phyloP scores from a whole-genome alignment of 495 filamentous ascomycete genomes.

The Lophium mytilinum region DNA sequence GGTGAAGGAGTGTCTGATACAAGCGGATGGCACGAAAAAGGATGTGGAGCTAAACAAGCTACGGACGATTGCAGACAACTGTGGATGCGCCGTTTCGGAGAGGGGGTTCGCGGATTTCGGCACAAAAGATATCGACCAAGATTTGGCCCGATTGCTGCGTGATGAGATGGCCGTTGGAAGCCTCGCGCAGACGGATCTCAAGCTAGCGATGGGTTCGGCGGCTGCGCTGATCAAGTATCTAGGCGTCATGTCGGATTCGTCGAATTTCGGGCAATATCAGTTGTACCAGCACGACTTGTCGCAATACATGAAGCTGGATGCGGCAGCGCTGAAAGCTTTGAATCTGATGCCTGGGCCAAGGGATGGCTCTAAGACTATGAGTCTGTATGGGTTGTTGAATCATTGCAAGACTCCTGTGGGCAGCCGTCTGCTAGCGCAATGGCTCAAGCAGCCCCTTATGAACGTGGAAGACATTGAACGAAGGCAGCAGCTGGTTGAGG shows the following conservation, averaged over 20 bases:
- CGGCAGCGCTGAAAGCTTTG: slow-evolving; percentile 83
- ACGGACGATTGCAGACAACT: slow-evolving; percentile 78
- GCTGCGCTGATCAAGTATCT: slow-evolving; percentile 93
- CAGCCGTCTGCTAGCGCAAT: slow-evolving; percentile 83
- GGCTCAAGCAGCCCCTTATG: slow-evolving; percentile 98
- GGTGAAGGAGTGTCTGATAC: slow-evolving; percentile 85
- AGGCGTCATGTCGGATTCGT: slow-evolving; percentile 78
- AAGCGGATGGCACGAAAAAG: slow-evolving; percentile 65
- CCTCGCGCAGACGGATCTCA: slow-evolving; percentile 85
- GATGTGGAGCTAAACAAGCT: slow-evolving; percentile 88
- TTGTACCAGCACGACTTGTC: slow-evolving; percentile 95
- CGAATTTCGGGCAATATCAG: slow-evolving; percentile 94
- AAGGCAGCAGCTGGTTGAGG: slow-evolving; percentile 88
- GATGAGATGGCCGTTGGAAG: slow-evolving; percentile 71
- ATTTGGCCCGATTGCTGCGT: slow-evolving; percentile 74
- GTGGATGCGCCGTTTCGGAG: slow-evolving; percentile 82
- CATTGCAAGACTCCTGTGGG: slow-evolving; percentile 97
- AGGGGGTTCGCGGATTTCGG: slow-evolving; percentile 69
- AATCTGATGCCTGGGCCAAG: slow-evolving; percentile 95
- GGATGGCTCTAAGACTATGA: slow-evolving; percentile 97
- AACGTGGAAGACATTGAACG: slow-evolving; percentile 80
- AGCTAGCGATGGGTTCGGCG: slow-evolving; percentile 93
- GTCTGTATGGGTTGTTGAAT: slow-evolving; percentile 84
- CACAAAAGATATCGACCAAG: slow-evolving; percentile 91
- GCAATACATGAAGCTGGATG: slow-evolving; percentile 98